Percentiles rank a stretch among this genome's conserved stretches.
These are phyloP conservation scores for Begonia fuchsioides DNA, from an alignment of 306 rosid genomes.

Conservation along the genomic window DNA sequence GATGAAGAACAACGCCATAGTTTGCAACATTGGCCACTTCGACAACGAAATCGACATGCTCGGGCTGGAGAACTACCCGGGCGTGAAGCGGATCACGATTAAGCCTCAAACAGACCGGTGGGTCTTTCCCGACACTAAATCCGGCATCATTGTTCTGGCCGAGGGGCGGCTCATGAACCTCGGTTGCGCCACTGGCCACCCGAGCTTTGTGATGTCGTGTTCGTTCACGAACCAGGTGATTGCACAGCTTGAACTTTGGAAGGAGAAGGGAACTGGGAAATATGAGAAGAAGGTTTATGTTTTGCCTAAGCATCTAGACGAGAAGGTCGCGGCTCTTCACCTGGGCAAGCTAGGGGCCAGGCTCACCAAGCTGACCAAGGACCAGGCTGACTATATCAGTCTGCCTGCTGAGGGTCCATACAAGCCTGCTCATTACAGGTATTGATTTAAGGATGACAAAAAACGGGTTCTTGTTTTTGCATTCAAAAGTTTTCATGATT, in stretches of 20 bases:
- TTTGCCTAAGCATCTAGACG: conserved; percentile 89
- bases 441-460: conserved; percentile 27
- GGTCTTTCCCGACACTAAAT: conserved; percentile 62
- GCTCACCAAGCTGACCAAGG: not conserved
- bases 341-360: conserved; percentile 42
- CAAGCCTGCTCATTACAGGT: conserved; percentile 76
- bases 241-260: conserved; percentile 45
- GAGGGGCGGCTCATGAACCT: conserved; percentile 51
- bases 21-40: conserved; percentile 89
- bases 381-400: conserved; percentile 48
- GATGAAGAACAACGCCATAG: conserved; percentile 89
- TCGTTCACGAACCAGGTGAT: not conserved
- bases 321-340: conserved; percentile 85
- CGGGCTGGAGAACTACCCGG: conserved; percentile 61
- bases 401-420: conserved; percentile 85
- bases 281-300: conserved; percentile 83
- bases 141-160: conserved; percentile 32
- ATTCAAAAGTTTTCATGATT: too few species aligned
- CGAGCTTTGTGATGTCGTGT: conserved; percentile 85
- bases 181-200: conserved; percentile 93
- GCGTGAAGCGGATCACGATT: conserved; percentile 65
- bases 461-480: too few species aligned
- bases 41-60: conserved; percentile 80
- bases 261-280: conserved; percentile 47
- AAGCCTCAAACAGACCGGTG: conserved; percentile 90